Conservation (phyloP, 1,139 yeast species). For the Cylindricascospora bacillispora region DNA sequence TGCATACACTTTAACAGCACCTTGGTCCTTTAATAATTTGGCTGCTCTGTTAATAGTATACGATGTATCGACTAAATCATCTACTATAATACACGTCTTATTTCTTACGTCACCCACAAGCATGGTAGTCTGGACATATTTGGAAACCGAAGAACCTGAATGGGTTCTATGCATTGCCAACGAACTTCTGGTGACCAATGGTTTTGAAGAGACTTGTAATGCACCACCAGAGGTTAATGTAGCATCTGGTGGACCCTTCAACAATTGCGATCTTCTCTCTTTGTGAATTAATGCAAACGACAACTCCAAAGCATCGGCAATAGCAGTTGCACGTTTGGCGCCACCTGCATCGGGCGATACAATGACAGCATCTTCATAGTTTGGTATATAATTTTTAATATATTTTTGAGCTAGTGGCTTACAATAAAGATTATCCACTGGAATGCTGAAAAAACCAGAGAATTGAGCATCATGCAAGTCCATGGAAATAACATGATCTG, state of each 20-base stretch:
- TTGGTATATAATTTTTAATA: slow-evolving; percentile 58
- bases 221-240: slow-evolving; percentile 23
- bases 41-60: slow-evolving; percentile 90
- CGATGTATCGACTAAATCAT: slow-evolving; percentile 90
- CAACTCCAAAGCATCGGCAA: slow-evolving; percentile 83
- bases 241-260: slow-evolving; percentile 26
- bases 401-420: slow-evolving; percentile 75
- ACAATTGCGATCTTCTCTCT: slow-evolving; percentile 54
- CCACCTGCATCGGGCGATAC: slow-evolving; percentile 98
- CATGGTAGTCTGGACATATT: slow-evolving; percentile 43
- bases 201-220: slow-evolving; percentile 16
- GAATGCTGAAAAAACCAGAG: slow-evolving; percentile 86
- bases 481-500: slow-evolving; percentile 94
- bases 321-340: slow-evolving; percentile 87
- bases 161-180: slow-evolving; percentile 3
- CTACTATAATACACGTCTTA: slow-evolving; percentile 74
- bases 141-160: slow-evolving; percentile 10
- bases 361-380: slow-evolving; percentile 67
- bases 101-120: slow-evolving; percentile 86
- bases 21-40: slow-evolving; percentile 78
- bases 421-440: slow-evolving; percentile 82
- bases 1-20: slow-evolving; percentile 78
- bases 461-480: slow-evolving; percentile 94
- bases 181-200: slow-evolving; percentile 12
- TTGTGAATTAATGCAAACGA: slow-evolving; percentile 92